Percentiles rank a stretch among this genome's conserved stretches.
Evolutionary conservation across 2,329 filamentous ascomycete species (phyloP).

Genomic region (Cryphonectria parasitica): DNA sequence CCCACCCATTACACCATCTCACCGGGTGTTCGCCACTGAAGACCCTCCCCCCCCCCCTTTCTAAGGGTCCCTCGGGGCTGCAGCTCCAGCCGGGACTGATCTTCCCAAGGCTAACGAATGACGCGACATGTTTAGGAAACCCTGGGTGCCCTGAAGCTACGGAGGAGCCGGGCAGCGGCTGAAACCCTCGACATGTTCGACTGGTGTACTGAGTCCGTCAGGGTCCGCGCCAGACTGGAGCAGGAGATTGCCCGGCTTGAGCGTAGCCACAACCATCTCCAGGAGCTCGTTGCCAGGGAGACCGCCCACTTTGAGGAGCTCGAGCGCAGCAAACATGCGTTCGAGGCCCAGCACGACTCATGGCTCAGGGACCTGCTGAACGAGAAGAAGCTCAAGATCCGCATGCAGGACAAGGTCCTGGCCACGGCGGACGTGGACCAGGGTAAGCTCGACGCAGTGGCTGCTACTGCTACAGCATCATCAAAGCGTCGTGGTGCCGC

Average conservation of each 20-base stretch:
- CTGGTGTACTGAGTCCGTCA: constrained; percentile 67
- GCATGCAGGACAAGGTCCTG: constrained; percentile 70
- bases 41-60: background rate
- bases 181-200: constrained; percentile 68
- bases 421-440: constrained; percentile 43
- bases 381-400: constrained; percentile 79
- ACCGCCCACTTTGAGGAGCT: constrained; percentile 68
- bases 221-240: constrained; percentile 50
- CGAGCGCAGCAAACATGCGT: constrained; percentile 64
- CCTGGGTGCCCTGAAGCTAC: constrained; percentile 66
- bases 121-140: constrained; percentile 58
- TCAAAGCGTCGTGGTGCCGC: constrained; percentile 2
- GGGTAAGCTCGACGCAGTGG: constrained; percentile 14
- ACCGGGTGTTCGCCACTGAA: background rate
- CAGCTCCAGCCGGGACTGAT: constrained; percentile 8
- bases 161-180: constrained; percentile 51
- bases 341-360: constrained; percentile 68
- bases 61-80: background rate
- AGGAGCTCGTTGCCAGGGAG: constrained; percentile 61
- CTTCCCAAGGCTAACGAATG: constrained; percentile 4
- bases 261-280: constrained; percentile 50
- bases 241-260: constrained; percentile 48
- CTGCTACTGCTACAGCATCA: constrained; percentile 4
- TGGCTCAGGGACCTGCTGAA: constrained; percentile 75
- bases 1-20: background rate